Conservation (phyloP, 2,329 filamentous ascomycete species). For the Rhinocladiella mackenziei region DNA sequence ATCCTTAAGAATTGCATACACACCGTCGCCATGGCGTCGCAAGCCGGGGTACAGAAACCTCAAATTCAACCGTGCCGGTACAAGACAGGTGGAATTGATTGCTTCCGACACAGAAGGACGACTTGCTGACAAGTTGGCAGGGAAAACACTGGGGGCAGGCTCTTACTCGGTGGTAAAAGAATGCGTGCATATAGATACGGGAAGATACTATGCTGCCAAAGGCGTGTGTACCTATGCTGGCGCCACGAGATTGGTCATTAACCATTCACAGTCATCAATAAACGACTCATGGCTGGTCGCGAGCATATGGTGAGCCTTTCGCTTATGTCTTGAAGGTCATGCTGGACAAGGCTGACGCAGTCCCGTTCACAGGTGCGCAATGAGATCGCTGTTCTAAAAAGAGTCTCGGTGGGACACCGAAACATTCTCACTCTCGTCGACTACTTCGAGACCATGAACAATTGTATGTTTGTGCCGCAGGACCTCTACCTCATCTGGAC, state of each 20-base stretch:
- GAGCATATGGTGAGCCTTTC: slow-evolving; percentile 84
- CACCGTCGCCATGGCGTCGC: slow-evolving; percentile 11
- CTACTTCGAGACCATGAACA: slow-evolving; percentile 99
- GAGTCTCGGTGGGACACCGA: slow-evolving; percentile 97
- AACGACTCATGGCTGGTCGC: slow-evolving; percentile 91
- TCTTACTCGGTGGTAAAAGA: slow-evolving; percentile 99
- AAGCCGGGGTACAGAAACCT: slow-evolving; percentile 36
- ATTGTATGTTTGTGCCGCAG: slow-evolving; percentile 52
- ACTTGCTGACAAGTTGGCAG: slow-evolving; percentile 16
- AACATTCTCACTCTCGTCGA: slow-evolving; percentile 97
- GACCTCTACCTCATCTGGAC: not conserved
- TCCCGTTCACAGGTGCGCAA: slow-evolving; percentile 70
- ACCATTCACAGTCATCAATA: slow-evolving; percentile 73
- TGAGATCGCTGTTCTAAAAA: slow-evolving; percentile 94
- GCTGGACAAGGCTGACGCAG: slow-evolving; percentile 12
- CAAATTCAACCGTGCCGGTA: slow-evolving; percentile 94
- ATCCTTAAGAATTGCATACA: not conserved
- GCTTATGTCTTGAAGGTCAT: slow-evolving; percentile 1
- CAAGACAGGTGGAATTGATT: slow-evolving; percentile 63
- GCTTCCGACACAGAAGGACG: not conserved
- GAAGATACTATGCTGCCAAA: slow-evolving; percentile 96
- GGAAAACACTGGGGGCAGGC: slow-evolving; percentile 92
- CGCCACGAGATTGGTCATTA: not conserved
- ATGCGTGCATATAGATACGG: slow-evolving; percentile 97
- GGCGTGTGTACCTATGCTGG: slow-evolving; percentile 6